Evolutionary conservation across 2,329 filamentous ascomycete genomes (phyloP).

Genomic region (Chaetomium sp.): DNA sequence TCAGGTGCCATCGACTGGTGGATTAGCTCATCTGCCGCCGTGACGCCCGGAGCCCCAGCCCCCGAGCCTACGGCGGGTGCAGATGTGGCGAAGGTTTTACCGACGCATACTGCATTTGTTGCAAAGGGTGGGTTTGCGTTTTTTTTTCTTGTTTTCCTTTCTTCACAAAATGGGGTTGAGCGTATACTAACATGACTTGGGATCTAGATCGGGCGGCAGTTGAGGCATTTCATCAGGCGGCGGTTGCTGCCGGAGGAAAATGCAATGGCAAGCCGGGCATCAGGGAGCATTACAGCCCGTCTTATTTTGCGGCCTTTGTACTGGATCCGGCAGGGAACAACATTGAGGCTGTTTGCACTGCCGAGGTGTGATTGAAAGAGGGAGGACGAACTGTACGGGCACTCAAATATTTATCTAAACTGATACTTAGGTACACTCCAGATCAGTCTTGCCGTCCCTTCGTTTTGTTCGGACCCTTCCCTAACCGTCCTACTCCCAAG

Average conservation of each 20-base stretch:
- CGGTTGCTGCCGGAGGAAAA: slow-evolving; percentile 48
- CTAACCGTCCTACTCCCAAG: too few species aligned
- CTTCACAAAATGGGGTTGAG: background rate
- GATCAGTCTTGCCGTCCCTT: too few species aligned
- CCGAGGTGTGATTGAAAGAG: background rate
- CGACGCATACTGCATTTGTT: slow-evolving; percentile 40
- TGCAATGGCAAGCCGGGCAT: slow-evolving; percentile 54
- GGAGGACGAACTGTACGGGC: too few species aligned
- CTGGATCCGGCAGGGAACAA: slow-evolving; percentile 56
- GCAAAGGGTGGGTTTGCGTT: slow-evolving; percentile 36
- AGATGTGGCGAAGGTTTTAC: slow-evolving; percentile 22
- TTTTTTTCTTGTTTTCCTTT: background rate
- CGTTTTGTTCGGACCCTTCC: too few species aligned
- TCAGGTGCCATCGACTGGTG: slow-evolving; percentile 40
- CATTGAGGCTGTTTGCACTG: slow-evolving; percentile 44
- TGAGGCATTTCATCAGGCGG: slow-evolving; percentile 49
- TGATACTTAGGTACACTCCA: too few species aligned
- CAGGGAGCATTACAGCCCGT: slow-evolving; percentile 47
- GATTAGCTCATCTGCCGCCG: slow-evolving; percentile 24
- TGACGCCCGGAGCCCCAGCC: background rate
- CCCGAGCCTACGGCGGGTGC: background rate
- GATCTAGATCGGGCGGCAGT: slow-evolving; percentile 44
- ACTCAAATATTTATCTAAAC: too few species aligned
- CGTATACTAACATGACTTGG: background rate
- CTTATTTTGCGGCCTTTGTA: slow-evolving; percentile 56